A percentile compares a stretch with the other conserved stretches of the same genome.
Conservation (phyloP, 768 basidiomycete genomes). For the Auricularia sp. region DNA sequence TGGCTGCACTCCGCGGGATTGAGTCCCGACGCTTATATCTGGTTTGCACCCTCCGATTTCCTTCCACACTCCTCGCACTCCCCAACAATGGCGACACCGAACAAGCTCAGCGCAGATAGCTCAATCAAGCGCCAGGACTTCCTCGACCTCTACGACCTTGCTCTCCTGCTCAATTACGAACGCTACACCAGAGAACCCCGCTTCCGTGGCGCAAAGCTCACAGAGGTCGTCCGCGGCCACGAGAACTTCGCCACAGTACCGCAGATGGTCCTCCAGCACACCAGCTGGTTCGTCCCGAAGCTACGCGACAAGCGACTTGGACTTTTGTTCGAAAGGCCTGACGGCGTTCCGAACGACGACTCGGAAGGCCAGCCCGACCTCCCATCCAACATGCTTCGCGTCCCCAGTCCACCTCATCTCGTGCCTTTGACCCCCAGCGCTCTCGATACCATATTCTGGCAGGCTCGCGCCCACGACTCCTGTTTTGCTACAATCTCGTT, state of each 20-base stretch:
- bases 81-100: no score
- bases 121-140: background rate
- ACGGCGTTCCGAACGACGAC: background rate
- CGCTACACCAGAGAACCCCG: constrained; percentile 13
- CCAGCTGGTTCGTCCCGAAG: background rate
- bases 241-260: background rate
- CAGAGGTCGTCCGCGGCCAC: constrained; percentile 8
- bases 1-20: no score
- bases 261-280: background rate
- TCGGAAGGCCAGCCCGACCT: background rate
- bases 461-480: constrained; percentile 15
- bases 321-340: background rate
- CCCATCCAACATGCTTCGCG: background rate
- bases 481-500: constrained; percentile 13
- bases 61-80: no score
- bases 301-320: background rate
- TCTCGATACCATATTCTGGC: constrained; percentile 16
- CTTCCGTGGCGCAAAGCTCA: constrained; percentile 13
- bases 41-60: no score
- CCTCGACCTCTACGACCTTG: constrained; percentile 13
- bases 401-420: background rate
- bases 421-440: constrained; percentile 5
- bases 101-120: background rate
- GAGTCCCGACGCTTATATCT: no score
- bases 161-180: constrained; percentile 13